Base-by-base conservation (phyloP, 2,329 filamentous ascomycete genomes). In the Alternaria tenuissima region DNA sequence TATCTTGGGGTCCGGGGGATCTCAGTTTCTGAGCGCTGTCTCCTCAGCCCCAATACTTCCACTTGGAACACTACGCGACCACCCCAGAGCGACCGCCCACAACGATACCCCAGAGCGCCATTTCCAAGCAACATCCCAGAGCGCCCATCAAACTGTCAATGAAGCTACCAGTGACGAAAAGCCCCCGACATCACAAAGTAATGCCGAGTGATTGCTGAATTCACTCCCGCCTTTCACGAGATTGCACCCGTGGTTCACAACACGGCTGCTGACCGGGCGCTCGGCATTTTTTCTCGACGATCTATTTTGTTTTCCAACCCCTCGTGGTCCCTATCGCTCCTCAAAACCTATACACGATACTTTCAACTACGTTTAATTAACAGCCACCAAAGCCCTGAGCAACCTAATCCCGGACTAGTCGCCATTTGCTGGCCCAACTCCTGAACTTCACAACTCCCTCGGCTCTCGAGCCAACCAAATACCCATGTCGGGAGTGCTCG, bases 401-500 rank as follows among this genome's bases (percentile, higher is more conserved):
- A 57, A 51, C 16, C 24, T 16, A 36, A 18, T 16, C 47, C 26
- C 34, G 47, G 51, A 61, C 36, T 26, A 43, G 9, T 39, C 43
- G 32, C 16, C 28, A 28, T 26, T 32, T 24, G 12, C 32, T 20
- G 30, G 41, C 52, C 52, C 41, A 38, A 24, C 52, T 18, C 42
- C 48, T 56, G 53, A 55, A 55, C 26, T 44, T 22, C 32, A 30
- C 41, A n/a, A 56, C 52, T 53, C 49, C 28, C n/a, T 62, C 47
- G 59, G 59, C 60, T 52, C 43, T 52, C 44, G 38, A 42, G 36
- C 52, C 52, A 30, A 55, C 34, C 24, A 55, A n/a, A 36, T 43
- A 39, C 28, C 34, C 18, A 75, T 74, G 72, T 72, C 73, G 34
- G 28, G 32, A 38, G 62, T 71, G 28, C 67, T 78, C 6, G 66